Percentiles rank a stretch among this genome's conserved stretches.
phyloP scores from a whole-genome alignment of 768 basidiomycete species.

The Calocybe gangraenosa region DNA sequence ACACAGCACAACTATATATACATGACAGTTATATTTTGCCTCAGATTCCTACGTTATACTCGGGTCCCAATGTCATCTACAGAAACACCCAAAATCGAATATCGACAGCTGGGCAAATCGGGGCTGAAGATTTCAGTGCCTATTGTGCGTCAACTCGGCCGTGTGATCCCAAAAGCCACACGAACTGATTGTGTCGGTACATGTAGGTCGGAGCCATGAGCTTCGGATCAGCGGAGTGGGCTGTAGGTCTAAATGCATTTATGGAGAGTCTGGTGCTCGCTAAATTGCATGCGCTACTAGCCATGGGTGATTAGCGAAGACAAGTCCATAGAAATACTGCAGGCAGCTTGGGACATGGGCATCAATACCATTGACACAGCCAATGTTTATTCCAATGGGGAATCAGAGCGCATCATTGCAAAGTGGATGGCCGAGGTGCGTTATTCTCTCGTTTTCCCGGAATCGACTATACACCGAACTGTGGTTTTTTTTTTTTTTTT shows the following conservation, averaged over 20 bases:
- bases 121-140: conserved; percentile 5
- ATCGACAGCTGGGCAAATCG: conserved; percentile 5
- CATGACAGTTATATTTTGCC: no score
- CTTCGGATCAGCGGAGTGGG: conserved; percentile 7
- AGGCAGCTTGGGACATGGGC: conserved; percentile 37
- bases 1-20: no score
- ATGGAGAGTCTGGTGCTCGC: not conserved
- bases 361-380: conserved; percentile 35
- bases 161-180: not conserved
- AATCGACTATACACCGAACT: no score
- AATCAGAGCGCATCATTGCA: conserved; percentile 36
- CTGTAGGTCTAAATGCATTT: not conserved
- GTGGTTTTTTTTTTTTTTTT: no score
- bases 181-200: no score
- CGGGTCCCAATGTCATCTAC: not conserved
- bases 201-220: conserved; percentile 7
- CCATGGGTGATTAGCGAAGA: conserved; percentile 48
- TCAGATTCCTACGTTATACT: no score
- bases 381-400: conserved; percentile 32
- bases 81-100: not conserved
- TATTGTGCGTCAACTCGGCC: not conserved
- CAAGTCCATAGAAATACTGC: conserved; percentile 39
- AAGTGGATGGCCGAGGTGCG: conserved; percentile 36
- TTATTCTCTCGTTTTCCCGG: no score
- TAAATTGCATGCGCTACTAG: conserved; percentile 18